Evolutionary conservation across 257 asterid genomes (phyloP), one percentile per base, ranked within the genome.

Genomic region (Nicotiana noctiflora): DNA sequence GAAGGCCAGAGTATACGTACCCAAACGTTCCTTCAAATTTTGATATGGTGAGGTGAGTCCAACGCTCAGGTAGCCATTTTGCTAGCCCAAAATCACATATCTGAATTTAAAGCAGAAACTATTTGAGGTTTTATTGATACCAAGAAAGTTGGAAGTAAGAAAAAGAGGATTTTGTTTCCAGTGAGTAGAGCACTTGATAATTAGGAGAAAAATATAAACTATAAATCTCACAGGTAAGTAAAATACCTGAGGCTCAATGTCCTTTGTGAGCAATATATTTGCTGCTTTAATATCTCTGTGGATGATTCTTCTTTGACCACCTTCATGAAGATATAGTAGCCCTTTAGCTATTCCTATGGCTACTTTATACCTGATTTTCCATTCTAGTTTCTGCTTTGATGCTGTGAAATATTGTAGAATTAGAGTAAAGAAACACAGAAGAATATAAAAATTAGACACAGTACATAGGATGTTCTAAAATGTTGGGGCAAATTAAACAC

Each of bases 271-370:
- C 88, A 95, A 86, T 87, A 95, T 91, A 85, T 95, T 95, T 21
- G 98, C 98, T 14, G 99, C 99, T 86, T 95, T 95, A 81, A 95
- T 90, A 81, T 95, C 99, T 84, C 99, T 83, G 44, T 95, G 99
- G 81, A 95, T 95, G 85, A 93, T 95, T 89, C 99, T 86, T 85
- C 98, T 89, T 79, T 89, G 98, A 80, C 98, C 91, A 11, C 97
- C 97, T 85, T 95, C 99, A 11, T 95, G 99, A 77, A 95, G 98
- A 82, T 95, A 95, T 67, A 92, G 49, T 85, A 95, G 81, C 32
- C 99, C 99, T 82, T 89, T 85, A 75, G 99, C 99, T 8, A 85
- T 90, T 27, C 99, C 99, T 46, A 93, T 34, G 0, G 97, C 97
- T 81, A 95, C 89, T 84, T 93, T 91, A 85, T 92, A 91, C 88